Conservation (phyloP, 495 filamentous ascomycete genomes). For the Neurospora pannonica region DNA sequence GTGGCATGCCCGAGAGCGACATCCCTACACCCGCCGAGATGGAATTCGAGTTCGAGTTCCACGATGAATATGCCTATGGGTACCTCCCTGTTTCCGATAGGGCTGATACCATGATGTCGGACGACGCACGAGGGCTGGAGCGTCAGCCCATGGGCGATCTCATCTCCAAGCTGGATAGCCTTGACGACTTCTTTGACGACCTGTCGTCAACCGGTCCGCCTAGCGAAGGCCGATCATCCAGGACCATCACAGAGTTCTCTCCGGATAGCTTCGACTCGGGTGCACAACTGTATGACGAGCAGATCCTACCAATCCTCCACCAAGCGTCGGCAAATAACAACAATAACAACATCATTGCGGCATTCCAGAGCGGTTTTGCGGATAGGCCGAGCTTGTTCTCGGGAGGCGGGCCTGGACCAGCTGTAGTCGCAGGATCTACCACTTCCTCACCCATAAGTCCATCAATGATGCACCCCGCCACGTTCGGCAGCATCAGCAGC, state of each 20-base stretch:
- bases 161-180: slow-evolving; percentile 78
- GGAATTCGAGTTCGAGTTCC: slow-evolving; percentile 68
- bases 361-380: slow-evolving; percentile 81
- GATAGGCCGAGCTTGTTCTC: slow-evolving; percentile 49
- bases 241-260: slow-evolving; percentile 54
- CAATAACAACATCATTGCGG: slow-evolving; percentile 29
- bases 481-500: neutral
- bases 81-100: slow-evolving; percentile 60
- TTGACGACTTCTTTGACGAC: slow-evolving; percentile 91
- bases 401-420: slow-evolving; percentile 29
- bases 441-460: neutral
- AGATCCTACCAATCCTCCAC: slow-evolving; percentile 82
- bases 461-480: neutral
- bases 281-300: slow-evolving; percentile 86
- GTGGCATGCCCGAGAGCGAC: slow-evolving; percentile 48
- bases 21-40: slow-evolving; percentile 48
- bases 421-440: neutral
- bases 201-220: slow-evolving; percentile 41
- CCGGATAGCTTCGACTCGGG: slow-evolving; percentile 58
- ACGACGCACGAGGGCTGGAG: slow-evolving; percentile 62
- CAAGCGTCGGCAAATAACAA: slow-evolving; percentile 46
- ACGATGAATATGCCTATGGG: slow-evolving; percentile 77
- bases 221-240: slow-evolving; percentile 48
- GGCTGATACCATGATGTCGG: slow-evolving; percentile 85
- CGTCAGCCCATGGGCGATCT: slow-evolving; percentile 61